Evolutionary conservation across 1,284 basidiomycete genomes (phyloP).

Genomic region (Microbotryomycetes sp.): DNA sequence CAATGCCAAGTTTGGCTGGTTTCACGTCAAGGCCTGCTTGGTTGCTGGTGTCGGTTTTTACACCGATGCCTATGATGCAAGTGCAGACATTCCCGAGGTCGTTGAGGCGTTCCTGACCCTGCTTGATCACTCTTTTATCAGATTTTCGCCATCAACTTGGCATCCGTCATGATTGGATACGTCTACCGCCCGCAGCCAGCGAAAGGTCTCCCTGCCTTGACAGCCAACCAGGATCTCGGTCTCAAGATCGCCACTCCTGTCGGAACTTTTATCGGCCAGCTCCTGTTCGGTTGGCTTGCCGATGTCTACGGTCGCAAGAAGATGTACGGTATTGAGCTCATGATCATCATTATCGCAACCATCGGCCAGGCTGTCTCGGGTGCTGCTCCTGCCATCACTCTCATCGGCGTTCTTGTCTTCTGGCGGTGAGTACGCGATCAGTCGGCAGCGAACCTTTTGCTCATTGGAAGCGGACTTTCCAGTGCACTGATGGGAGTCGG

Average conservation of each 20-base stretch:
- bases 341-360: slow-evolving; percentile 50
- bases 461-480: background rate
- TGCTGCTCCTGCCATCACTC: slow-evolving; percentile 51
- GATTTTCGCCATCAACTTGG: slow-evolving; percentile 69
- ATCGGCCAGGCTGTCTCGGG: slow-evolving; percentile 50
- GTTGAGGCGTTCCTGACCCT: slow-evolving; percentile 26
- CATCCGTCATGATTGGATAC: slow-evolving; percentile 65
- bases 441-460: too few relatives aligned
- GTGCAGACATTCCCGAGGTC: slow-evolving; percentile 1
- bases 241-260: slow-evolving; percentile 57
- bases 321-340: slow-evolving; percentile 66
- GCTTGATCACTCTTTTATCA: slow-evolving; percentile 48
- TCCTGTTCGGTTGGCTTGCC: slow-evolving; percentile 59
- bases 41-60: slow-evolving; percentile 76
- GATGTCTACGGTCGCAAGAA: slow-evolving; percentile 62
- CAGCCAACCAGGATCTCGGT: slow-evolving; percentile 54
- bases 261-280: slow-evolving; percentile 52
- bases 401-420: slow-evolving; percentile 64
- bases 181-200: slow-evolving; percentile 54
- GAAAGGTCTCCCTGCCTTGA: slow-evolving; percentile 43
- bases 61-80: slow-evolving; percentile 61
- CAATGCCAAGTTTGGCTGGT: slow-evolving; percentile 55
- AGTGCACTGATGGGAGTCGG: slow-evolving; percentile 19
- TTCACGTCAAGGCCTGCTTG: slow-evolving; percentile 61
- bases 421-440: too few relatives aligned